Percentiles rank a stretch among this genome's conserved stretches.
Conservation (phyloP, 2,329 filamentous ascomycete genomes). For the Orbilia oligospora region DNA sequence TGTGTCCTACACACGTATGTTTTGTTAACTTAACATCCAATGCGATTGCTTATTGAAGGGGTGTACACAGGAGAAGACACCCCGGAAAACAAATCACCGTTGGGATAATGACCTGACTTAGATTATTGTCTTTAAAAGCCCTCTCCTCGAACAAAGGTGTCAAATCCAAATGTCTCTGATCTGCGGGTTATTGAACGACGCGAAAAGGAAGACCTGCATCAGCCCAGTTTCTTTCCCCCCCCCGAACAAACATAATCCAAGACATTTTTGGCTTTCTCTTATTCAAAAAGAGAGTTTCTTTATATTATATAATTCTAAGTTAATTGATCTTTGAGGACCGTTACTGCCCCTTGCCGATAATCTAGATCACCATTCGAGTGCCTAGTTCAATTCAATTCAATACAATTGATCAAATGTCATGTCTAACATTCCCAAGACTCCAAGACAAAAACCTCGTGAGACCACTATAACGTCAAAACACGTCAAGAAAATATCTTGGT, state of each 20-base stretch:
- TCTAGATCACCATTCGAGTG: constrained; percentile 8
- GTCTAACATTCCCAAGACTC: constrained; percentile 46
- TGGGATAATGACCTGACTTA: constrained; percentile 30
- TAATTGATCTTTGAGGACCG: too few species aligned
- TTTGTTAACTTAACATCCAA: constrained; percentile 30
- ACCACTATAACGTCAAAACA: constrained; percentile 28
- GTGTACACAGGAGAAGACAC: background rate
- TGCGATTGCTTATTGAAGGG: constrained; percentile 1
- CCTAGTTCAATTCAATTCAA: background rate
- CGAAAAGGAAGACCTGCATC: constrained; percentile 49
- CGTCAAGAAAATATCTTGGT: background rate
- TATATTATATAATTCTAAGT: constrained; percentile 45
- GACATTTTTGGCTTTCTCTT: constrained; percentile 18
- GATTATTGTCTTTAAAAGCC: constrained; percentile 42
- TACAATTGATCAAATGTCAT: constrained; percentile 12
- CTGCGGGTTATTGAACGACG: constrained; percentile 30
- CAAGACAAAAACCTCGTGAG: constrained; percentile 13
- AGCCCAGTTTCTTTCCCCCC: constrained; percentile 47
- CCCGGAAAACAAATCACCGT: constrained; percentile 14
- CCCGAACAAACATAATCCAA: too few species aligned
- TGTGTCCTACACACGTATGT: constrained; percentile 43
- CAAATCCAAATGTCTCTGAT: constrained; percentile 55
- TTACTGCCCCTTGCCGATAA: constrained; percentile 15
- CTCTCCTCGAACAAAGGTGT: constrained; percentile 24
- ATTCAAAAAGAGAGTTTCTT: constrained; percentile 23